phyloP scores from a whole-genome alignment of 495 filamentous ascomycete genomes.

The Aspergillus ostianus region DNA sequence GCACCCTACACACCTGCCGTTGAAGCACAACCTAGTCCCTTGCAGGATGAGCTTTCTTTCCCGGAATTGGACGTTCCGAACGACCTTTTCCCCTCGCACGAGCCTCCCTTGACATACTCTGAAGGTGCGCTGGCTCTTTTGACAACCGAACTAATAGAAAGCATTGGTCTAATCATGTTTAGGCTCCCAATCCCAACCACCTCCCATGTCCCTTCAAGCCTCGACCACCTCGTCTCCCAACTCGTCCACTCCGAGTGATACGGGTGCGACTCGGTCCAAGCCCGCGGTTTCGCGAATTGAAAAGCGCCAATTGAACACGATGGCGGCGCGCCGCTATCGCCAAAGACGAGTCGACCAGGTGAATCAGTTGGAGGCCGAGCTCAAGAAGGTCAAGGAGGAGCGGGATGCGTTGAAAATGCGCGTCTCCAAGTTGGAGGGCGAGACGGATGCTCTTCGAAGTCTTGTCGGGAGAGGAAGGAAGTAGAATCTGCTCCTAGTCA shows the following conservation, averaged over 20 bases:
- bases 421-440: constrained; percentile 63
- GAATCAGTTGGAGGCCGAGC: constrained; percentile 58
- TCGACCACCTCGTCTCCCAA: constrained; percentile 5
- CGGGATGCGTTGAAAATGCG: constrained; percentile 64
- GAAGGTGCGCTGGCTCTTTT: neutral
- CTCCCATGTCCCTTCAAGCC: neutral
- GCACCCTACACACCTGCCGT: neutral
- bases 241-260: constrained; percentile 10
- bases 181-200: constrained; percentile 2
- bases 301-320: constrained; percentile 66
- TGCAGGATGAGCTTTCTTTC: constrained; percentile 3
- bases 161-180: neutral
- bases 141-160: neutral
- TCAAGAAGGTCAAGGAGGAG: constrained; percentile 58
- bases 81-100: constrained; percentile 4
- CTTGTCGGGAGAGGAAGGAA: constrained; percentile 17
- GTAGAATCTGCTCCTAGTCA: constrained; percentile 1
- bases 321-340: constrained; percentile 69
- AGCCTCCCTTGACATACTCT: constrained; percentile 4
- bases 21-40: constrained; percentile 2
- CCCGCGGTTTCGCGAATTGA: constrained; percentile 28
- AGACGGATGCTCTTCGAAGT: constrained; percentile 43
- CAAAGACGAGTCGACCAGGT: constrained; percentile 68
- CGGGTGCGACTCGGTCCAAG: constrained; percentile 1
- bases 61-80: neutral